Percentiles rank a stretch among this genome's conserved stretches.
Conservation (phyloP, 2,329 filamentous ascomycete species). For the Monilinia vaccinii-corymbosi region DNA sequence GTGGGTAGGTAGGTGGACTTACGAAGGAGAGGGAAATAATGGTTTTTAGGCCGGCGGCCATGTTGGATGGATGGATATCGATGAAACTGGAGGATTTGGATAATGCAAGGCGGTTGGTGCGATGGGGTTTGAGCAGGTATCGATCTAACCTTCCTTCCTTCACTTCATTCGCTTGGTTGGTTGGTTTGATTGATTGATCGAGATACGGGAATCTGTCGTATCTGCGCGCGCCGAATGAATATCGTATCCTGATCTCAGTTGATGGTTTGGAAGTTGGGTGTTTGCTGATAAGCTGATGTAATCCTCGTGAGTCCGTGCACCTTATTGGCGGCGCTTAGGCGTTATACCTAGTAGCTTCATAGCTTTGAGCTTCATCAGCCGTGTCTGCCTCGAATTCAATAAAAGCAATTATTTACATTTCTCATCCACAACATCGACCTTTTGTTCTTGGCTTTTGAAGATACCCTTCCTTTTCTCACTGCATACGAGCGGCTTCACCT, state of each 20-base stretch:
- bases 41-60: constrained; percentile 88
- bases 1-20: constrained; percentile 30
- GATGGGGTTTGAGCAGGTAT: neutral
- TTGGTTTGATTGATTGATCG: neutral
- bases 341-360: neutral
- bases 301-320: no score
- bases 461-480: constrained; percentile 3
- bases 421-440: constrained; percentile 5
- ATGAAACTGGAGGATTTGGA: neutral
- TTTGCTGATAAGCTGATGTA: no score
- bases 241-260: neutral
- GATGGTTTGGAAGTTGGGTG: neutral
- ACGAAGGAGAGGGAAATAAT: constrained; percentile 98
- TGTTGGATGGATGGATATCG: no score
- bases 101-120: neutral
- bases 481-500: neutral
- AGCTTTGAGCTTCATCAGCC: constrained; percentile 27
- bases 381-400: constrained; percentile 23
- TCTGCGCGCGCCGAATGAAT: neutral
- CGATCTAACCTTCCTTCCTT: no score
- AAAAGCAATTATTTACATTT: neutral
- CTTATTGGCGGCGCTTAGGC: no score
- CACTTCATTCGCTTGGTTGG: neutral
- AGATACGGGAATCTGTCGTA: neutral
- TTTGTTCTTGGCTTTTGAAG: constrained; percentile 3